Percentiles rank a stretch among this genome's conserved stretches.
Conservation (phyloP, 257 asterid genomes). For the Jacaranda mimosifolia region DNA sequence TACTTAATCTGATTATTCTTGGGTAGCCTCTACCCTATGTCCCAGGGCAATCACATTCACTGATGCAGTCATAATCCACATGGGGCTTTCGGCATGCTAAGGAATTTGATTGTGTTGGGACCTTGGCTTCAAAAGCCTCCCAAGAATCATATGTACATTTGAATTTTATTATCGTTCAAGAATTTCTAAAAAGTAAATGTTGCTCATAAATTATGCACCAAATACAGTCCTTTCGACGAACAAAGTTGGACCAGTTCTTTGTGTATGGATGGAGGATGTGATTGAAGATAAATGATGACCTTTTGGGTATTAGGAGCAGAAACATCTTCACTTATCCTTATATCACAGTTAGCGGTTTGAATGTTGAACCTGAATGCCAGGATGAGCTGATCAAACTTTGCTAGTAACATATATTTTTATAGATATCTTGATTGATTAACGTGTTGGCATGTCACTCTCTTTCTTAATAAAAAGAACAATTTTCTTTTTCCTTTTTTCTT, state of each 20-base stretch:
- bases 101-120: conserved; percentile 1
- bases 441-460: not conserved
- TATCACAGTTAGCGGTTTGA: conserved; percentile 14
- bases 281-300: conserved; percentile 11
- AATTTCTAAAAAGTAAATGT: conserved; percentile 10
- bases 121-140: not conserved
- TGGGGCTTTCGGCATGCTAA: not conserved
- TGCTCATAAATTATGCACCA: conserved; percentile 12
- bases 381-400: conserved; percentile 19
- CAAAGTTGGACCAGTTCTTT: not conserved
- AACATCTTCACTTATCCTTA: conserved; percentile 21
- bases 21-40: conserved; percentile 7
- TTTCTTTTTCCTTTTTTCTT: too few relatives aligned
- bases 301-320: conserved; percentile 21
- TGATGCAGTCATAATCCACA: not conserved
- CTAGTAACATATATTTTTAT: not conserved
- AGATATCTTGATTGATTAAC: conserved; percentile 18
- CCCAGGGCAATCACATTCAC: not conserved
- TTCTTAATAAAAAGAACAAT: not conserved
- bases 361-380: not conserved
- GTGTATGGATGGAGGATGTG: conserved; percentile 2
- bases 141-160: not conserved
- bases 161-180: not conserved
- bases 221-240: conserved; percentile 6
- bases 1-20: not conserved